Evolutionary conservation across 2,329 filamentous ascomycete genomes (phyloP).

Genomic region (Penicillium oxalicum): DNA sequence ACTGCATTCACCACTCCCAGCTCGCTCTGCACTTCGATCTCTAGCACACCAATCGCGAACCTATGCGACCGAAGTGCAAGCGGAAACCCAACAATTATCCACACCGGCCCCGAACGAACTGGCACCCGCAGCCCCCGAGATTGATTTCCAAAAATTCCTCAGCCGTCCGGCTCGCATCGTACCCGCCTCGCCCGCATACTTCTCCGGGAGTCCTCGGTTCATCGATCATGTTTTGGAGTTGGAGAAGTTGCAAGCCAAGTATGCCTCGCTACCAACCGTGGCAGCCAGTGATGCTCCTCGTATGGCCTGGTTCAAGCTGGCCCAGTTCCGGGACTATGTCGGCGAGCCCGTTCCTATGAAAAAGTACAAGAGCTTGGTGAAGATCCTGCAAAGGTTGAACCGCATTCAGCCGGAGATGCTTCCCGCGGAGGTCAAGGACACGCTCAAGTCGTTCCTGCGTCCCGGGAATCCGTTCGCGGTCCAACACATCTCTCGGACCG

Average conservation of each 20-base stretch:
- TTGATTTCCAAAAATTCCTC: conserved; percentile 27
- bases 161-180: conserved; percentile 62
- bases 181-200: conserved; percentile 87
- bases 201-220: conserved; percentile 77
- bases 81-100: conserved; percentile 3
- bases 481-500: conserved; percentile 52
- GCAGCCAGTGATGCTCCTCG: conserved; percentile 60
- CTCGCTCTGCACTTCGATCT: conserved; percentile 11
- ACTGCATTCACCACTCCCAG: conserved; percentile 27
- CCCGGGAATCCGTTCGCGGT: conserved; percentile 66
- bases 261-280: conserved; percentile 66
- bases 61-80: conserved; percentile 26
- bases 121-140: conserved; percentile 27
- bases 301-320: conserved; percentile 73
- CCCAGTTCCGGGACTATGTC: conserved; percentile 65
- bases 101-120: background rate
- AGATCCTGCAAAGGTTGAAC: conserved; percentile 72
- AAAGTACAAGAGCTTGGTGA: conserved; percentile 71
- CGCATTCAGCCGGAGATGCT: conserved; percentile 74
- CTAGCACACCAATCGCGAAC: conserved; percentile 18
- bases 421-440: conserved; percentile 61
- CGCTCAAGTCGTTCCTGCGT: conserved; percentile 66
- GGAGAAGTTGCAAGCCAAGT: conserved; percentile 63
- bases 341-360: conserved; percentile 69
- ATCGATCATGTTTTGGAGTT: conserved; percentile 76